A percentile compares a stretch with the other conserved stretches of the same genome.
These are phyloP conservation scores for Neonothopanus nambi DNA, from an alignment of 1,284 basidiomycete species.

Conservation along the genomic window DNA sequence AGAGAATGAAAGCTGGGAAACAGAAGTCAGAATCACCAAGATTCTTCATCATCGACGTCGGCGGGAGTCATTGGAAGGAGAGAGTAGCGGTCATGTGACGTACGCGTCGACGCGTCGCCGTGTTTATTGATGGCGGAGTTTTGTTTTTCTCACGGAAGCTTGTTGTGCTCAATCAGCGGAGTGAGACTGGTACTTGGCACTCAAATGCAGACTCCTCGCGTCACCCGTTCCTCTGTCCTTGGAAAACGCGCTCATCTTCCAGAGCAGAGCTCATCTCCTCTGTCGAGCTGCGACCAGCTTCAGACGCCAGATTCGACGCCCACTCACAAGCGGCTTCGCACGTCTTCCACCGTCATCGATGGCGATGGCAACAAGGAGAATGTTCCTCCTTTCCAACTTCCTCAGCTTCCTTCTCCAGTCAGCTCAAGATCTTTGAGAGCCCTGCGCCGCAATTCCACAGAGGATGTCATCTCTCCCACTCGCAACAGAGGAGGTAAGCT, in stretches of 20 bases:
- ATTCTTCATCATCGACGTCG: too few relatives aligned
- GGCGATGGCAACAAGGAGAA: conserved; percentile 74
- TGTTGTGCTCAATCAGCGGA: conserved; percentile 36
- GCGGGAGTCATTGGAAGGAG: too few relatives aligned
- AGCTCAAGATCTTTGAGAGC: conserved; percentile 40
- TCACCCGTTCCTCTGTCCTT: conserved; percentile 51
- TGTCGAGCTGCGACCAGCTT: conserved; percentile 29
- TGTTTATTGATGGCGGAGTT: conserved; percentile 6
- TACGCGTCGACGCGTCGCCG: conserved; percentile 23
- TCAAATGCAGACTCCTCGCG: conserved; percentile 35
- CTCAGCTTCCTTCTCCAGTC: conserved; percentile 29
- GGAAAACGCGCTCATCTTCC: conserved; percentile 57
- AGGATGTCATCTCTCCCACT: conserved; percentile 36
- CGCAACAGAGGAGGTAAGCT: conserved; percentile 29
- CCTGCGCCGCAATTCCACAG: conserved; percentile 50
- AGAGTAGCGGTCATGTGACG: conserved; percentile 72
- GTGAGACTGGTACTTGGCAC: not conserved
- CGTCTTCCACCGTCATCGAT: conserved; percentile 44
- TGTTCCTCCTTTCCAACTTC: conserved; percentile 56
- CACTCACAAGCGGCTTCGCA: conserved; percentile 61
- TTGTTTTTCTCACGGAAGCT: not conserved
- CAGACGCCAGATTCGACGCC: conserved; percentile 61
- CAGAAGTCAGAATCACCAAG: not conserved
- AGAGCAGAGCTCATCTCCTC: conserved; percentile 27
- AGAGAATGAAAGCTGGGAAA: not conserved